These are phyloP conservation scores for Boletus rufocinnamomeus DNA, from an alignment of 768 basidiomycete genomes.

Conservation along the genomic window DNA sequence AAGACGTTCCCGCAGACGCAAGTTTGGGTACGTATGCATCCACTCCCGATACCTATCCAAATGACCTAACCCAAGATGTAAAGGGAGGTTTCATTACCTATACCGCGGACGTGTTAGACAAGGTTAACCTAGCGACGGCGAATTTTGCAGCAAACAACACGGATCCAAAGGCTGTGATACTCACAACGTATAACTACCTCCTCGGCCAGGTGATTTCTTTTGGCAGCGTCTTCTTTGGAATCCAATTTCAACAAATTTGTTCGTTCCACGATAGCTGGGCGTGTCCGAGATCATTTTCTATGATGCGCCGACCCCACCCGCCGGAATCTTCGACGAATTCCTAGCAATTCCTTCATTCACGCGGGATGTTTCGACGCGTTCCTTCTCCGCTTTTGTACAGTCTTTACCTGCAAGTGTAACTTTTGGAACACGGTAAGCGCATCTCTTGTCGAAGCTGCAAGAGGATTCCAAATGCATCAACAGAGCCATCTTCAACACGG, in stretches of 20 bases:
- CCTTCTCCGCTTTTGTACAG: slow-evolving; percentile 21
- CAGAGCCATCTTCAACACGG: slow-evolving; percentile 11
- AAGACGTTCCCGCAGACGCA: slow-evolving; percentile 53
- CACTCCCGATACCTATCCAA: neutral
- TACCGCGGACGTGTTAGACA: slow-evolving; percentile 9
- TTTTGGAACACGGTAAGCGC: slow-evolving; percentile 4
- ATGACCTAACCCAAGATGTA: neutral
- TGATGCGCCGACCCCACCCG: slow-evolving; percentile 40
- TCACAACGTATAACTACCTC: slow-evolving; percentile 44
- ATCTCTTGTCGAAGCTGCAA: neutral
- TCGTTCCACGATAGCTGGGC: slow-evolving; percentile 4
- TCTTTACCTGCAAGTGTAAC: neutral
- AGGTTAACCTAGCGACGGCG: slow-evolving; percentile 21
- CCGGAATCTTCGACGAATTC: slow-evolving; percentile 31
- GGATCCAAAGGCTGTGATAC: slow-evolving; percentile 36
- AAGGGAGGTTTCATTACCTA: slow-evolving; percentile 52
- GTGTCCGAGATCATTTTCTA: slow-evolving; percentile 51
- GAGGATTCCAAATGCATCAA: neutral
- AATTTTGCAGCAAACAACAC: slow-evolving; percentile 14
- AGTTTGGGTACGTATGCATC: slow-evolving; percentile 53
- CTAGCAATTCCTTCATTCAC: slow-evolving; percentile 13
- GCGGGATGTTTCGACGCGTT: slow-evolving; percentile 9
- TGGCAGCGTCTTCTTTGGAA: neutral
- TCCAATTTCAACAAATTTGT: neutral
- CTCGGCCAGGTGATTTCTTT: neutral